Percentiles rank a stretch among this genome's conserved stretches.
Evolutionary conservation across 2,329 filamentous ascomycete species (phyloP).

Genomic region (Grosmannia serpens): DNA sequence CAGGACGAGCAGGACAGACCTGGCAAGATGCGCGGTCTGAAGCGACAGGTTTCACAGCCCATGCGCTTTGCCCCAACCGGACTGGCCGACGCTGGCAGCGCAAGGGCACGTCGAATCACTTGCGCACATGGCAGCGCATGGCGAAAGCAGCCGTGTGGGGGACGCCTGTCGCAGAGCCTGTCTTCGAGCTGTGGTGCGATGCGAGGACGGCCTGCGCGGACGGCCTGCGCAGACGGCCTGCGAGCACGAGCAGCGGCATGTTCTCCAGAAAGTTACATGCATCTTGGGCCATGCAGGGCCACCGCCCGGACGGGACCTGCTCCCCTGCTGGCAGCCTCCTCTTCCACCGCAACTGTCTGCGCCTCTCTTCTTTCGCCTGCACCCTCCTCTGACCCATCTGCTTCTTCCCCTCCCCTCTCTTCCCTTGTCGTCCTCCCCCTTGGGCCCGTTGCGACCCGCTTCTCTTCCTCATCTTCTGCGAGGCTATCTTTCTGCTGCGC

Average conservation of each 20-base stretch:
- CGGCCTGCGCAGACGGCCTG: too few relatives aligned
- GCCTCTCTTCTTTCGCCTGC: not conserved
- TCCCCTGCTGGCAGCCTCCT: not conserved
- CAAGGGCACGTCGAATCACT: slow-evolving; percentile 7
- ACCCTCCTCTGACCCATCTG: too few relatives aligned
- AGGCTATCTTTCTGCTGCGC: not conserved
- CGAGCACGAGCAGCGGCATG: too few relatives aligned
- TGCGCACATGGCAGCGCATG: slow-evolving; percentile 2
- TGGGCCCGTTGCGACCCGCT: not conserved
- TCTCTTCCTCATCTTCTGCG: not conserved
- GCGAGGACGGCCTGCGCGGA: too few relatives aligned
- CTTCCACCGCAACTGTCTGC: not conserved
- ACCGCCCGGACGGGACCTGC: not conserved
- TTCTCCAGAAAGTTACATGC: too few relatives aligned
- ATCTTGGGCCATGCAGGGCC: too few relatives aligned
- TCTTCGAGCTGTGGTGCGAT: too few relatives aligned
- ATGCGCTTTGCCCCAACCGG: not conserved
- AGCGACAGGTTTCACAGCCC: too few relatives aligned
- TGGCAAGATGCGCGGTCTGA: too few relatives aligned
- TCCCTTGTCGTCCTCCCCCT: not conserved
- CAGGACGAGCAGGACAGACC: too few relatives aligned
- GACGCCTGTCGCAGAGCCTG: not conserved
- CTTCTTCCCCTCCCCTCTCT: too few relatives aligned
- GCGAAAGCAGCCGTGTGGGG: not conserved
- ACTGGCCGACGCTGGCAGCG: not conserved